Evolutionary conservation across 208 protist species (phyloP), one percentile per base, ranked within the genome.

Genomic region (Herpetomonas muscarum): DNA sequence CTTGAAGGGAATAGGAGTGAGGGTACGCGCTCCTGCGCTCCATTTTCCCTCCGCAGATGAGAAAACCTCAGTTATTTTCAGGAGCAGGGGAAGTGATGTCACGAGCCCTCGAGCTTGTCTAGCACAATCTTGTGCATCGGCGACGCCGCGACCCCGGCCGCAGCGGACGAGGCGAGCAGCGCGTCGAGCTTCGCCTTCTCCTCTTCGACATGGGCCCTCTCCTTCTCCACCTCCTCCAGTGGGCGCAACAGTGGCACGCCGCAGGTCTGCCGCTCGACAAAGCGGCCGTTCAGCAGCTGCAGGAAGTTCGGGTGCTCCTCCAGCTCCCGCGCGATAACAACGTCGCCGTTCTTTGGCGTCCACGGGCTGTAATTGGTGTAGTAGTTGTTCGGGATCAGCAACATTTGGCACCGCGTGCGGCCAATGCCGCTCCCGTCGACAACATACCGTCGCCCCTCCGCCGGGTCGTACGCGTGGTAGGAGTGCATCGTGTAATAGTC

Each of bases 401-500:
- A 67, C 77, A 94, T 74, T 36, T 82, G 72, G 34, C 79, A 87
- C 10, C 85, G 72, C 30, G 75, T 82, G 15, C 81, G 77, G 10
- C 71, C 74, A 49, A 94, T 90, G n/a, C 73, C 65, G 54, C 76
- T 88, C 59, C 84, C 89, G 64, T 94, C 85, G 1, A 94, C 53
- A 0, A 90, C 71, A 45, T 91, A 94, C 17, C 46, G 57, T 13
- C 50, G 45, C 12, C 80, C 85, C 32, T 94, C 80, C 9, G 39
- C 30, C 0, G 70, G 74, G 28, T 87, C 76, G 55, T 91, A 94
- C 13, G 85, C 85, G 12, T 83, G 26, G 55, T 91, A 90, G 67
- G 89, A 76, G 65, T 91, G 85, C 45, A 65, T 91, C 12, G 81
- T 51, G 61, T 92, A 94, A 66, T 94, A 94, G 59, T 94, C 88